Evolutionary conservation across 345 rosid species (phyloP).

Genomic region (Hibiscus mutabilis): DNA sequence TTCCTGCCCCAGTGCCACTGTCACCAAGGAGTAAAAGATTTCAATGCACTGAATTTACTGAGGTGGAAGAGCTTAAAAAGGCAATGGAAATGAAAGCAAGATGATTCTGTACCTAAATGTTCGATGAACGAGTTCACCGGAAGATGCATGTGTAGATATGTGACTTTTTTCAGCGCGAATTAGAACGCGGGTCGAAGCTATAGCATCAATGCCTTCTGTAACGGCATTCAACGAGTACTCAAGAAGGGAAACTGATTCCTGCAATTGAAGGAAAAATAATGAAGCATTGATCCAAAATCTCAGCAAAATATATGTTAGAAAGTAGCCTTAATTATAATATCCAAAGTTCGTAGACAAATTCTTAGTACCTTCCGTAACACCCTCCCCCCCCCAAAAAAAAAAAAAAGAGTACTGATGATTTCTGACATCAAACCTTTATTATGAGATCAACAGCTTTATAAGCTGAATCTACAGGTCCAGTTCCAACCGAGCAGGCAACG

Average conservation of each 20-base stretch:
- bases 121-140: conserved; percentile 50
- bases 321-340: neutral
- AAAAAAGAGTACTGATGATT: neutral
- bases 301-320: neutral
- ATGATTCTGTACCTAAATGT: conserved; percentile 56
- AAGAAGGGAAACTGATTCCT: conserved; percentile 69
- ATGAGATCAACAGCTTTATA: conserved; percentile 91
- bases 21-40: conserved; percentile 24
- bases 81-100: neutral
- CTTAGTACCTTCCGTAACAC: neutral
- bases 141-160: conserved; percentile 42
- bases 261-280: neutral
- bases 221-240: conserved; percentile 85
- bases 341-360: neutral
- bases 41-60: neutral
- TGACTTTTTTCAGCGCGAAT: conserved; percentile 50
- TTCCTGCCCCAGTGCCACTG: conserved; percentile 80
- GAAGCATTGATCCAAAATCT: neutral
- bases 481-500: conserved; percentile 76
- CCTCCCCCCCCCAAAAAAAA: too few relatives aligned
- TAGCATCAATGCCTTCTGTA: conserved; percentile 95
- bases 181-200: conserved; percentile 90
- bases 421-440: conserved; percentile 44
- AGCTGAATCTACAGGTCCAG: conserved; percentile 98
- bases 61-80: neutral